Conservation (phyloP, 352 stramenopile genomes). For the Thraustotheca clavata region DNA sequence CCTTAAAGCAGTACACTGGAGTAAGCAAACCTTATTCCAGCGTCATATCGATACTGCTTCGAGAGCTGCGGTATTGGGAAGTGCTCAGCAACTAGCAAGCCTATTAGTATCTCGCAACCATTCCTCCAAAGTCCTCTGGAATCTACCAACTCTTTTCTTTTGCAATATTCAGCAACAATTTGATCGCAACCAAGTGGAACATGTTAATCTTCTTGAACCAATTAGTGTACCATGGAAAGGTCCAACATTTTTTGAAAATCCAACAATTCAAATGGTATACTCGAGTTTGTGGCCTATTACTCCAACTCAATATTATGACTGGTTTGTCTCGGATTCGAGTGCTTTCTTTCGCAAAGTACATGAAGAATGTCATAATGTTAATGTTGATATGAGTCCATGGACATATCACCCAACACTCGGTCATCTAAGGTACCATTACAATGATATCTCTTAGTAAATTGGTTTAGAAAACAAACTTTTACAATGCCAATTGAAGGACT, state of each 20-base stretch:
- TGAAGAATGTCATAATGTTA: background rate
- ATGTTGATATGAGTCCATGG: slow-evolving; percentile 19
- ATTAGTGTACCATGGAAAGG: background rate
- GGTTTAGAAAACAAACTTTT: slow-evolving; percentile 4
- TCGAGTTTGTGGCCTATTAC: background rate
- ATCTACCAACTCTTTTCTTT: slow-evolving; percentile 4
- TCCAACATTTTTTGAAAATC: background rate
- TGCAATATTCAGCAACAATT: background rate
- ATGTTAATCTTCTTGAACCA: background rate
- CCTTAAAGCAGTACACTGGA: slow-evolving; percentile 9
- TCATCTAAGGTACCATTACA: slow-evolving; percentile 3
- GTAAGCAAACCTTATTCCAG: slow-evolving; percentile 15
- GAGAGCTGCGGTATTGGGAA: background rate
- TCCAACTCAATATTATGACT: background rate
- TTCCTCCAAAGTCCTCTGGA: slow-evolving; percentile 10
- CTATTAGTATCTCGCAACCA: slow-evolving; percentile 1
- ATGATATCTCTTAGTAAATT: background rate
- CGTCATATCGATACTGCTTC: background rate
- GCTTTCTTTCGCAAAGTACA: slow-evolving; percentile 10
- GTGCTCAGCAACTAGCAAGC: slow-evolving; percentile 2
- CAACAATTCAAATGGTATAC: background rate
- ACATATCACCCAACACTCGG: background rate
- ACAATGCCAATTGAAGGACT: background rate
- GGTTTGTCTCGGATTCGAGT: background rate
- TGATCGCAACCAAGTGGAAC: background rate